Percentiles rank a stretch among this genome's conserved stretches.
These are phyloP conservation scores for Exophiala xenobiotica DNA, from an alignment of 2,329 filamentous ascomycete species.

Conservation along the genomic window DNA sequence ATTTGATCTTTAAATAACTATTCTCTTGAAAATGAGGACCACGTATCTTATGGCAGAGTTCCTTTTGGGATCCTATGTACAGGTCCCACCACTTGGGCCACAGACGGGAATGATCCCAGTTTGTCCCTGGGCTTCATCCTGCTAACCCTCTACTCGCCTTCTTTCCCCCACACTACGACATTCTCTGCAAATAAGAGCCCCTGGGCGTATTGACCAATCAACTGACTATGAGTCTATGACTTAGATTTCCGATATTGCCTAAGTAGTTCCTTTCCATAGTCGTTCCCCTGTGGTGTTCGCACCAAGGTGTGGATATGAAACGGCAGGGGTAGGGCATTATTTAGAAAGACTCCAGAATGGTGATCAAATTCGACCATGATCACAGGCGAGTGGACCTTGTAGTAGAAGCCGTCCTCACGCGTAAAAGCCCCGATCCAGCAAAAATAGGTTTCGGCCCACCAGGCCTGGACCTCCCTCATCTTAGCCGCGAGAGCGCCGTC, in stretches of 20 bases:
- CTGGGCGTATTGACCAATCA: too few species aligned
- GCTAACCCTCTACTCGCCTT: too few species aligned
- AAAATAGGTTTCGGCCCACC: slow-evolving; percentile 71
- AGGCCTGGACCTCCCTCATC: slow-evolving; percentile 54
- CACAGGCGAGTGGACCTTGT: slow-evolving; percentile 66
- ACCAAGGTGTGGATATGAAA: slow-evolving; percentile 76
- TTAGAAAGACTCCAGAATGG: slow-evolving; percentile 73
- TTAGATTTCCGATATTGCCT: slow-evolving; percentile 14
- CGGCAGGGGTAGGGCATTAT: slow-evolving; percentile 68
- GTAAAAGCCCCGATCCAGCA: slow-evolving; percentile 52
- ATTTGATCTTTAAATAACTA: too few species aligned
- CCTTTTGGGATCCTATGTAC: too few species aligned
- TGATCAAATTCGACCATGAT: slow-evolving; percentile 74
- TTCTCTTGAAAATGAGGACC: too few species aligned
- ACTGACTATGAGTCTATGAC: neutral
- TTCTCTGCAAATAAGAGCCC: neutral
- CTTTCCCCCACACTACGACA: neutral
- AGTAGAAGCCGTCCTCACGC: slow-evolving; percentile 14
- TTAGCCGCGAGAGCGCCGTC: slow-evolving; percentile 52
- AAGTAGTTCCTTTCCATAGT: slow-evolving; percentile 63
- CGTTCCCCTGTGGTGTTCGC: slow-evolving; percentile 69
- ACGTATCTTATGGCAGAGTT: too few species aligned
- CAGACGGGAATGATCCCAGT: too few species aligned
- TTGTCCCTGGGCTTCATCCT: too few species aligned
- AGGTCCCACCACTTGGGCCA: too few species aligned